Conservation (phyloP, 1,284 basidiomycete genomes). For the Hortiboletus rubellus region DNA sequence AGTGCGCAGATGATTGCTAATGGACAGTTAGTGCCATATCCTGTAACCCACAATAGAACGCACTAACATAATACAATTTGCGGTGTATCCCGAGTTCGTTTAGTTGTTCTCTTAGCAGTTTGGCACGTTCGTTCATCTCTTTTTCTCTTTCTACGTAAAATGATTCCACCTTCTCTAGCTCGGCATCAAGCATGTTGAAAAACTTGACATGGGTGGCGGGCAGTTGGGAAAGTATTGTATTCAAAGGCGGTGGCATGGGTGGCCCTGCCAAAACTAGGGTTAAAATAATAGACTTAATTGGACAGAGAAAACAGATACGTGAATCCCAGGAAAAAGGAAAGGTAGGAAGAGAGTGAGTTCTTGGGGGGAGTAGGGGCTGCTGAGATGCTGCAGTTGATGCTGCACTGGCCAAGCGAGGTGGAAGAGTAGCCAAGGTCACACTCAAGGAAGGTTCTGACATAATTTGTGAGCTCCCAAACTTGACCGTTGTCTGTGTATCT, state of each 20-base stretch:
- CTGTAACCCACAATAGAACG: slow-evolving; percentile 2
- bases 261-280: background rate
- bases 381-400: slow-evolving; percentile 16
- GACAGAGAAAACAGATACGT: slow-evolving; percentile 4
- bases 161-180: slow-evolving; percentile 81
- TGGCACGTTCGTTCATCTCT: slow-evolving; percentile 58
- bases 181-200: slow-evolving; percentile 69
- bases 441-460: slow-evolving; percentile 18
- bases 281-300: background rate
- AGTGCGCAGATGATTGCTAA: slow-evolving; percentile 17
- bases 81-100: slow-evolving; percentile 72
- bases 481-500: background rate
- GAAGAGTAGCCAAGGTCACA: slow-evolving; percentile 11
- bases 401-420: slow-evolving; percentile 7
- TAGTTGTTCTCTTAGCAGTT: slow-evolving; percentile 66
- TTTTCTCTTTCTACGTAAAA: slow-evolving; percentile 78
- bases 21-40: background rate
- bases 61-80: slow-evolving; percentile 59
- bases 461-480: background rate
- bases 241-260: slow-evolving; percentile 41
- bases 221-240: slow-evolving; percentile 53
- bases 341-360: slow-evolving; percentile 16
- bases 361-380: slow-evolving; percentile 16
- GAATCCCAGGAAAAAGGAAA: slow-evolving; percentile 24
- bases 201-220: slow-evolving; percentile 65